Evolutionary conservation across 768 basidiomycete species (phyloP).

Genomic region (Trametes punicea): DNA sequence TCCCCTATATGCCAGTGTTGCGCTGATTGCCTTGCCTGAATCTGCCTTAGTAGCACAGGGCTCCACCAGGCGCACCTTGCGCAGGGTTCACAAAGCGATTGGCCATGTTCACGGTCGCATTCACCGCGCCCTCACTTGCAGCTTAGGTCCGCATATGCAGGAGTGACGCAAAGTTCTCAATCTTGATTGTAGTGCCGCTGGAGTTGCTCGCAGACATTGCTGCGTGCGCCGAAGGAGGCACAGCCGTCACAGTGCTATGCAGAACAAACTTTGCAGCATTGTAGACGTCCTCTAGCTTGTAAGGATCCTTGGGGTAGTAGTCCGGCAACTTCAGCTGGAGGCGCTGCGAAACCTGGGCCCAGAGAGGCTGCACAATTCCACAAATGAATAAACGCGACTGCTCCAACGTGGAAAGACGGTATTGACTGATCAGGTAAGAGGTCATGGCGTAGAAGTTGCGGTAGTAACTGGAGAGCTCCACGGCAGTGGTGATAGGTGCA

Average conservation of each 20-base stretch:
- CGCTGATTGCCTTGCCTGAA: no score
- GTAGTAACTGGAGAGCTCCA: constrained; percentile 18
- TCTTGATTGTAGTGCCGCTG: neutral
- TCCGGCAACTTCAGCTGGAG: constrained; percentile 27
- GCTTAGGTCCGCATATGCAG: neutral
- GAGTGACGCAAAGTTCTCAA: neutral
- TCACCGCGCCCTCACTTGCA: neutral
- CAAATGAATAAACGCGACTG: constrained; percentile 22
- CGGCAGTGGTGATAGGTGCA: neutral
- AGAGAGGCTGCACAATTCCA: constrained; percentile 10
- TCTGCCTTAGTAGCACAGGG: no score
- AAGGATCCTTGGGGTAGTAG: constrained; percentile 29
- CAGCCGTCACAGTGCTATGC: neutral
- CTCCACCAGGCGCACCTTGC: neutral
- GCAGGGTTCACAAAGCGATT: neutral
- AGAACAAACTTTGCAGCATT: constrained; percentile 23
- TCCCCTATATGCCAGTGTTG: neutral
- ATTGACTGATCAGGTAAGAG: constrained; percentile 20
- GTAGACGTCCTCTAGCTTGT: constrained; percentile 20
- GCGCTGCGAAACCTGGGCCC: constrained; percentile 4
- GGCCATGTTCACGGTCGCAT: neutral
- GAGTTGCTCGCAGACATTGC: neutral
- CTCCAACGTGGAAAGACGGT: constrained; percentile 20
- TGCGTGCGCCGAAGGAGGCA: neutral
- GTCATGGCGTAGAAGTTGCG: constrained; percentile 24